A percentile compares a stretch with the other conserved stretches of the same genome.
phyloP scores from a whole-genome alignment of 148 eudicot species.

The Rhododendron henanense region DNA sequence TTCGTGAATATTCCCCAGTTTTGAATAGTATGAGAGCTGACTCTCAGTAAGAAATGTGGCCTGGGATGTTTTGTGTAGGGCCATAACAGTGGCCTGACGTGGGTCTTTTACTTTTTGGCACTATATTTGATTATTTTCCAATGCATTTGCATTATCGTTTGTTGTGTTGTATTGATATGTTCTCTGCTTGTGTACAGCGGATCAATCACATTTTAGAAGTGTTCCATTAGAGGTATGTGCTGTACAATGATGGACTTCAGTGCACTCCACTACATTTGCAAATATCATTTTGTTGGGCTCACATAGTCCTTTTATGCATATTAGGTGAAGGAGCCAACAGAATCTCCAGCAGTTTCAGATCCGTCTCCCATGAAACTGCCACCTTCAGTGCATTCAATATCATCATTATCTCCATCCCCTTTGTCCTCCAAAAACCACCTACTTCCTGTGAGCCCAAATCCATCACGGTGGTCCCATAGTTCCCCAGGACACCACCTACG shows the following conservation, averaged over 20 bases:
- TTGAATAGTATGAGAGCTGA: not conserved
- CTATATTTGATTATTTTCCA: not conserved
- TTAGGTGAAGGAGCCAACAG: conserved; percentile 57
- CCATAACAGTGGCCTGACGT: not conserved
- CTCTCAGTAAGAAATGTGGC: not conserved
- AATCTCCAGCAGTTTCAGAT: conserved; percentile 41
- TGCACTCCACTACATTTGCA: not conserved
- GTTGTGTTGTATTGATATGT: conserved; percentile 10
- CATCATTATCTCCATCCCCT: conserved; percentile 59
- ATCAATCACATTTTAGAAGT: conserved; percentile 25
- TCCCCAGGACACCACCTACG: conserved; percentile 53
- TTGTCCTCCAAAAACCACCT: conserved; percentile 52
- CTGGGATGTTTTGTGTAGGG: not conserved
- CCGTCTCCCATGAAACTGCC: conserved; percentile 51
- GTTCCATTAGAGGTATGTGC: conserved; percentile 29
- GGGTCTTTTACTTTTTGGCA: not conserved
- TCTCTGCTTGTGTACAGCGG: conserved; percentile 20
- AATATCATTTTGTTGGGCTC: not conserved
- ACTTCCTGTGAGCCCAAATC: conserved; percentile 52
- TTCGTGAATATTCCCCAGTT: not conserved
- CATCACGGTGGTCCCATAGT: conserved; percentile 43
- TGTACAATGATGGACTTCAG: not conserved
- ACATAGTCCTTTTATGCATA: not conserved
- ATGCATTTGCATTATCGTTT: not conserved
- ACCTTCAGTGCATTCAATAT: conserved; percentile 55